Base-by-base conservation (phyloP, 495 filamentous ascomycete species). In the Aspergillus campestris region DNA sequence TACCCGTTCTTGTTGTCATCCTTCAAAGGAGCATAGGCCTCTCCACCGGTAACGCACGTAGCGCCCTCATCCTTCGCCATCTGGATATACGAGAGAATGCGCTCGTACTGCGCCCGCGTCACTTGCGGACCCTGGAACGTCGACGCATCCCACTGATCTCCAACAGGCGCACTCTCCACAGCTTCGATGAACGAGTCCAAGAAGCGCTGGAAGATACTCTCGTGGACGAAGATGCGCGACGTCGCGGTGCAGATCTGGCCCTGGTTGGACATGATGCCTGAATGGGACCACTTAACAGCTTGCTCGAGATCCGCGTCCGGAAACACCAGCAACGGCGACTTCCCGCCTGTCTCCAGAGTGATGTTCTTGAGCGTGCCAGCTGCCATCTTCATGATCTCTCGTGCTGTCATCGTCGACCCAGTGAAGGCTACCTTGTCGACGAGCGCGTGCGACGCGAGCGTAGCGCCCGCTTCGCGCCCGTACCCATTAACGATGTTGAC, bases 351-450 rank as follows among this genome's bases (percentile, higher is more conserved):
- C 65, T 95, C 89, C 10, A 96, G 78, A 0, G 88, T 95, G 50
- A 95, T 90, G 61, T 94, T 94, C 73, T 95, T 95, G 69, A 95
- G 74, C 49, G 82, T 91, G 3, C 74, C 69, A 7, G 82, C 72
- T 0, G 90, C 90, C 72, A 84, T 82, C 64, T 90, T 89, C 88
- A 95, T 95, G 51, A 96, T 88, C 55, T 87, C 75, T 48, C 80
- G 78, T 8, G 80, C 90, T 7, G 89, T 94, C 0, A 71, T 69
- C 3, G 90, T 95, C 34, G 79, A 84, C 38, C 90, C 90, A 0
- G 90, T 96, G 53, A 96, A 96, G 27, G 90, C 89, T 44, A 96
- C 71, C 69, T 95, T 96, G 66, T 95, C 88, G 38, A 96, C 78
- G 15, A 70, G 73, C 1, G 78, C 61, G 55, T 95, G 89, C 42